phyloP scores from a whole-genome alignment of 352 stramenopile species.

The Phytopythium mirpurense region DNA sequence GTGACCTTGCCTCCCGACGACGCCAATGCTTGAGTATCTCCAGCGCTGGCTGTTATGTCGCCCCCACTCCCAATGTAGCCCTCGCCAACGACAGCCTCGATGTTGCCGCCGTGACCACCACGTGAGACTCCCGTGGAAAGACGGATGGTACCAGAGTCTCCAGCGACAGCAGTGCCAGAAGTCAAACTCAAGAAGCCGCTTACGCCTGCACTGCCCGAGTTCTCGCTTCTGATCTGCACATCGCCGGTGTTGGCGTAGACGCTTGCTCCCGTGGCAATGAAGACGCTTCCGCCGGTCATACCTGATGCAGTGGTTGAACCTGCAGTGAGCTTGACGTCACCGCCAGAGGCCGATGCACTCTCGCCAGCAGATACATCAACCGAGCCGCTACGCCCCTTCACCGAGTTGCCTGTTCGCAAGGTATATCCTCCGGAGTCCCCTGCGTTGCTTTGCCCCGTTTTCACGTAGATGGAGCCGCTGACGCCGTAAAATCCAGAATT shows the following conservation, averaged over 20 bases:
- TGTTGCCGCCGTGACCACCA: slow-evolving; percentile 54
- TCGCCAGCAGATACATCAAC: slow-evolving; percentile 49
- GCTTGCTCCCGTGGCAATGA: slow-evolving; percentile 71
- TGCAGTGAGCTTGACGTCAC: slow-evolving; percentile 60
- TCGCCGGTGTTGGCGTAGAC: slow-evolving; percentile 64
- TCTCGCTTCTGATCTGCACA: slow-evolving; percentile 66
- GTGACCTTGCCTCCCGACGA: slow-evolving; percentile 43
- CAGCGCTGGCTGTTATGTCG: slow-evolving; percentile 63
- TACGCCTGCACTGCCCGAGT: slow-evolving; percentile 67
- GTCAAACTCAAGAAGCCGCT: slow-evolving; percentile 65
- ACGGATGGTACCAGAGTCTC: slow-evolving; percentile 63
- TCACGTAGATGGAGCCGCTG: slow-evolving; percentile 67
- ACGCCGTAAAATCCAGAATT: slow-evolving; percentile 59
- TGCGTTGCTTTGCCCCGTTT: slow-evolving; percentile 42
- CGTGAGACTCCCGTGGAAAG: slow-evolving; percentile 62
- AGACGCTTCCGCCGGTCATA: slow-evolving; percentile 72
- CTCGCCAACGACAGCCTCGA: slow-evolving; percentile 56
- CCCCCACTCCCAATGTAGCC: slow-evolving; percentile 50
- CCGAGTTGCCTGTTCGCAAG: slow-evolving; percentile 53
- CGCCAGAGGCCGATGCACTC: slow-evolving; percentile 52
- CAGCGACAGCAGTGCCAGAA: slow-evolving; percentile 47
- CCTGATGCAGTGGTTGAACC: slow-evolving; percentile 34
- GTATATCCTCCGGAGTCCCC: slow-evolving; percentile 56
- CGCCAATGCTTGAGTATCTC: slow-evolving; percentile 35
- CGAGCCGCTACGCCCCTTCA: slow-evolving; percentile 32